These are phyloP conservation scores for Aspergillus carlsbadensis DNA, from an alignment of 495 filamentous ascomycete species.

Conservation along the genomic window DNA sequence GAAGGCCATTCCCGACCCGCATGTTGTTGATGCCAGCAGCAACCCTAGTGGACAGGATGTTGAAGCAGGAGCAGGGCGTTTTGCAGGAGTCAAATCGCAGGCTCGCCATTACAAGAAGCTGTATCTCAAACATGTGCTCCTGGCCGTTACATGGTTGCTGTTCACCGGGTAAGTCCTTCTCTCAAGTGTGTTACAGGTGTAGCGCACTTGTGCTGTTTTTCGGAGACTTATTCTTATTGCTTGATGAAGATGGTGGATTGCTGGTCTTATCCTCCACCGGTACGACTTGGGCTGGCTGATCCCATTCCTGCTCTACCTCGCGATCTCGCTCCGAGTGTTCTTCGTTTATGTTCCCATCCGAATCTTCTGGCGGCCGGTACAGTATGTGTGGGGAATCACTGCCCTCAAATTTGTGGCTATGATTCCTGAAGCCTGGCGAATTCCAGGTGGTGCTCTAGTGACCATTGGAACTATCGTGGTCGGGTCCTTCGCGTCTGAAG, in stretches of 20 bases:
- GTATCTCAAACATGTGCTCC: conserved; percentile 38
- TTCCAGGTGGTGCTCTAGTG: conserved; percentile 56
- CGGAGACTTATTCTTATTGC: conserved; percentile 9
- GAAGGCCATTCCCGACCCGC: conserved; percentile 36
- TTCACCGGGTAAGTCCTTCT: conserved; percentile 58
- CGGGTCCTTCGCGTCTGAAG: conserved; percentile 69
- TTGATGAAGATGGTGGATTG: conserved; percentile 80
- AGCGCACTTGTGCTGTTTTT: neutral
- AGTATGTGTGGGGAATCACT: conserved; percentile 64
- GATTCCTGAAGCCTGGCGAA: conserved; percentile 62
- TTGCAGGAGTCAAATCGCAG: conserved; percentile 16
- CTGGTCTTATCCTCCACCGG: conserved; percentile 69
- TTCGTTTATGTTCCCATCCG: conserved; percentile 69
- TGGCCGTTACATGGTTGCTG: conserved; percentile 52
- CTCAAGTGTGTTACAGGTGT: neutral
- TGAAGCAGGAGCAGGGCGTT: conserved; percentile 27
- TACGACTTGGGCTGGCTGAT: conserved; percentile 78
- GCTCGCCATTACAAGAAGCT: conserved; percentile 22
- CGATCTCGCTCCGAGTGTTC: conserved; percentile 69
- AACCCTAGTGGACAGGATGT: conserved; percentile 28
- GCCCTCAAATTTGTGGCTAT: conserved; percentile 47
- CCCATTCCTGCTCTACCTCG: conserved; percentile 79
- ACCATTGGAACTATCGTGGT: conserved; percentile 70
- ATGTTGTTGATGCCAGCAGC: conserved; percentile 37
- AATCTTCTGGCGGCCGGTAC: conserved; percentile 62